Percentiles rank a stretch among this genome's conserved stretches.
These are phyloP conservation scores for Cyclotella sp. DNA, from an alignment of 108 stramenopile genomes.

Conservation along the genomic window DNA sequence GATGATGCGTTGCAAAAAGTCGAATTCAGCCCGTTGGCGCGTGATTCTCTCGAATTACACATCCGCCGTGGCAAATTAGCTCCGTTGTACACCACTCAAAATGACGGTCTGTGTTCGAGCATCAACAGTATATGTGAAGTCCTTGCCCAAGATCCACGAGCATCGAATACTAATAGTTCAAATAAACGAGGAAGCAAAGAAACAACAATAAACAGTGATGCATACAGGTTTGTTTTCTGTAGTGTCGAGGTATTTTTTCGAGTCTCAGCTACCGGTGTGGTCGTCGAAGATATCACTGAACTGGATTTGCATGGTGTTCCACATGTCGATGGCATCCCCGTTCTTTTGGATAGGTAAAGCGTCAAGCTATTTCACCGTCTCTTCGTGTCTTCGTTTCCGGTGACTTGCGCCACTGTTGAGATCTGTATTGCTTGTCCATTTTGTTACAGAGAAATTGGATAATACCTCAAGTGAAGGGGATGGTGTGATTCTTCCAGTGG, in stretches of 20 bases:
- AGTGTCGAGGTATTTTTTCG: constrained; percentile 44
- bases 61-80: constrained; percentile 50
- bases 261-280: constrained; percentile 30
- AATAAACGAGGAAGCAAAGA: constrained; percentile 61
- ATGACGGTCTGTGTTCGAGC: constrained; percentile 55
- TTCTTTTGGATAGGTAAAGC: constrained; percentile 14
- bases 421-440: background rate
- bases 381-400: background rate
- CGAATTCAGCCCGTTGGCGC: constrained; percentile 55
- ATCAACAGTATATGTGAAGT: constrained; percentile 63
- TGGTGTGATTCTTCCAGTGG: background rate
- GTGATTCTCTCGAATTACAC: constrained; percentile 33
- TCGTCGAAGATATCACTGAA: constrained; percentile 31
- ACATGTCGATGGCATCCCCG: constrained; percentile 53
- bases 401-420: background rate
- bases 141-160: constrained; percentile 81
- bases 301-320: constrained; percentile 33
- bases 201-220: constrained; percentile 5
- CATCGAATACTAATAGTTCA: constrained; percentile 68
- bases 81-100: constrained; percentile 62
- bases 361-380: background rate
- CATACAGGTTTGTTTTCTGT: constrained; percentile 54
- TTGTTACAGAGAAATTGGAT: background rate
- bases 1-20: constrained; percentile 66
- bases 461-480: background rate